These are phyloP conservation scores for Malus sylvestris DNA, from an alignment of 306 rosid genomes.

Conservation along the genomic window DNA sequence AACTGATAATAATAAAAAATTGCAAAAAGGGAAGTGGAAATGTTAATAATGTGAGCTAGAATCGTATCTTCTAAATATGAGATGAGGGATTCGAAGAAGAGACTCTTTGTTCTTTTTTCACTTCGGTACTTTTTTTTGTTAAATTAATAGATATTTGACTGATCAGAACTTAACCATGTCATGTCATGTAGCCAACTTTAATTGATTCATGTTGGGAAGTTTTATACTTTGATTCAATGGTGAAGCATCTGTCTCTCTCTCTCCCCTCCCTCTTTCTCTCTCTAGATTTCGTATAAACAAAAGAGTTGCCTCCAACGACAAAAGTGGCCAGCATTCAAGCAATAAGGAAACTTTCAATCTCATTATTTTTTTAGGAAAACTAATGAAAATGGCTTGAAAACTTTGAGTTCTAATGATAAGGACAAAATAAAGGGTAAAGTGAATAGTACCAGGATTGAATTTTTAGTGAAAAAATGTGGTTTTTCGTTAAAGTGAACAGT, in stretches of 20 bases:
- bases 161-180: too few species aligned
- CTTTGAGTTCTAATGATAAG: too few species aligned
- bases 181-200: background rate
- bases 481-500: too few species aligned
- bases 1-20: background rate
- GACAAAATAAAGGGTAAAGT: too few species aligned
- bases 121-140: too few species aligned
- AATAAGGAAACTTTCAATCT: slow-evolving; percentile 34
- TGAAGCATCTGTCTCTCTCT: slow-evolving; percentile 26
- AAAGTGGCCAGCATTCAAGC: slow-evolving; percentile 65
- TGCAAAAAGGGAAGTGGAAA: background rate
- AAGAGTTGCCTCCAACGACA: slow-evolving; percentile 59
- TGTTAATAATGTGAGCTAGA: background rate
- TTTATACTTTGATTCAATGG: slow-evolving; percentile 2
- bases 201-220: slow-evolving; percentile 44
- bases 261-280: background rate
- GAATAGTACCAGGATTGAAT: too few species aligned
- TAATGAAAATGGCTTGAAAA: too few species aligned
- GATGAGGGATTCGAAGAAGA: too few species aligned
- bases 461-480: too few species aligned
- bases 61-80: too few species aligned
- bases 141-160: too few species aligned
- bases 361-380: background rate
- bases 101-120: too few species aligned
- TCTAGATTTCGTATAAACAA: slow-evolving; percentile 1